A percentile compares a stretch with the other conserved stretches of the same genome.
Conservation (phyloP, 2,329 filamentous ascomycete species). For the Phyllachora maydis region DNA sequence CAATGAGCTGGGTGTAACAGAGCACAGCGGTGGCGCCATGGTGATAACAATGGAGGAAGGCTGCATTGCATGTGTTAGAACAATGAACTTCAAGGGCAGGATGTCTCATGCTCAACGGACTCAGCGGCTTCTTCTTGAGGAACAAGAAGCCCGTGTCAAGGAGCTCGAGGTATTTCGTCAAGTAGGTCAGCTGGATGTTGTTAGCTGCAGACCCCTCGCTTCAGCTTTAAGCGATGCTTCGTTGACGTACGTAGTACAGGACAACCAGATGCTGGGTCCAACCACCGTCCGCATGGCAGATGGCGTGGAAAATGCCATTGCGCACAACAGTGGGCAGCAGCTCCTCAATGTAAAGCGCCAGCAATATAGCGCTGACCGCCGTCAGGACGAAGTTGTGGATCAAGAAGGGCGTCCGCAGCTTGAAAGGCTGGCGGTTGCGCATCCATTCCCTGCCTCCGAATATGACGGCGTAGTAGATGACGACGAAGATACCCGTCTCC, state of each 20-base stretch:
- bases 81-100: conserved; percentile 1
- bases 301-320: conserved; percentile 70
- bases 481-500: conserved; percentile 59
- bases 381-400: conserved; percentile 95
- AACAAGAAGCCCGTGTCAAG: conserved; percentile 93
- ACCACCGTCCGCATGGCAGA: conserved; percentile 64
- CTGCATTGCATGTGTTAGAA: conserved; percentile 14
- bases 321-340: conserved; percentile 64
- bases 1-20: conserved; percentile 93
- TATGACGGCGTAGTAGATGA: conserved; percentile 82
- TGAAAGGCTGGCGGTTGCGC: conserved; percentile 67
- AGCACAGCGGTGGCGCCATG: conserved; percentile 91
- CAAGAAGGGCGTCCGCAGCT: conserved; percentile 79
- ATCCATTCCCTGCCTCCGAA: conserved; percentile 86
- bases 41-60: conserved; percentile 98
- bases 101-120: conserved; percentile 18
- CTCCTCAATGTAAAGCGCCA: conserved; percentile 81
- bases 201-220: too few species aligned
- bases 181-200: conserved; percentile 90
- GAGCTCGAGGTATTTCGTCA: conserved; percentile 93
- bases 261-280: conserved; percentile 90
- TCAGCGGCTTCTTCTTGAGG: conserved; percentile 98
- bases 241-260: conserved; percentile 50
- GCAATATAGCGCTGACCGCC: conserved; percentile 56
- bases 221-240: too few species aligned